Evolutionary conservation across 148 eudicot genomes (phyloP).

Genomic region (Polygonum aviculare): DNA sequence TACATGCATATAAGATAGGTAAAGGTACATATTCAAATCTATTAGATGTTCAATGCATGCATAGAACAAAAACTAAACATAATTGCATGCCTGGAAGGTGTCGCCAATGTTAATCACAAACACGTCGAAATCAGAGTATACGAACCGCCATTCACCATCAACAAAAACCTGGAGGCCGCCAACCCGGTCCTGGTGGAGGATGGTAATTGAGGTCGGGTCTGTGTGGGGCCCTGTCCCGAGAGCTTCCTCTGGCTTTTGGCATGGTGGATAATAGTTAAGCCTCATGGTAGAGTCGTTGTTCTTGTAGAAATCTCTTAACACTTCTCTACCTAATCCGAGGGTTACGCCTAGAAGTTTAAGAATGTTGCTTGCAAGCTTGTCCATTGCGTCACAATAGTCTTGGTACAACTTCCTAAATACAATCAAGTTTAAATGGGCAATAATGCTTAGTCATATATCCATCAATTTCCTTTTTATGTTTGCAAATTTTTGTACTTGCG

Average conservation of each 20-base stretch:
- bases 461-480: too few species aligned
- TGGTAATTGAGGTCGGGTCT: constrained; percentile 61
- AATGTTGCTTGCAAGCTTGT: constrained; percentile 43
- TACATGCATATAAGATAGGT: not conserved
- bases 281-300: constrained; percentile 55
- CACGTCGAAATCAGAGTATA: constrained; percentile 29
- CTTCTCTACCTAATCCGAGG: constrained; percentile 31
- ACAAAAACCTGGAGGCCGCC: constrained; percentile 66
- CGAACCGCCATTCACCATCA: constrained; percentile 46
- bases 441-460: too few species aligned
- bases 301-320: constrained; percentile 36
- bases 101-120: constrained; percentile 59
- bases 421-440: not conserved
- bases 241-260: constrained; percentile 54
- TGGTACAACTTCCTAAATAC: constrained; percentile 42
- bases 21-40: too few species aligned
- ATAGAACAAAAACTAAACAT: not conserved
- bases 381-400: constrained; percentile 29
- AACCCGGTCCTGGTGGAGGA: constrained; percentile 66
- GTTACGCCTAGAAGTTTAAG: constrained; percentile 55
- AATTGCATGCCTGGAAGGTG: constrained; percentile 51
- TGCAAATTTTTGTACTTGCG: too few species aligned
- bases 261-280: constrained; percentile 62
- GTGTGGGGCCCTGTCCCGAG: constrained; percentile 69
- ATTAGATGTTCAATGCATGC: not conserved